phyloP scores from a whole-genome alignment of 441 rosid genomes.

The Adansonia rubrostipa region DNA sequence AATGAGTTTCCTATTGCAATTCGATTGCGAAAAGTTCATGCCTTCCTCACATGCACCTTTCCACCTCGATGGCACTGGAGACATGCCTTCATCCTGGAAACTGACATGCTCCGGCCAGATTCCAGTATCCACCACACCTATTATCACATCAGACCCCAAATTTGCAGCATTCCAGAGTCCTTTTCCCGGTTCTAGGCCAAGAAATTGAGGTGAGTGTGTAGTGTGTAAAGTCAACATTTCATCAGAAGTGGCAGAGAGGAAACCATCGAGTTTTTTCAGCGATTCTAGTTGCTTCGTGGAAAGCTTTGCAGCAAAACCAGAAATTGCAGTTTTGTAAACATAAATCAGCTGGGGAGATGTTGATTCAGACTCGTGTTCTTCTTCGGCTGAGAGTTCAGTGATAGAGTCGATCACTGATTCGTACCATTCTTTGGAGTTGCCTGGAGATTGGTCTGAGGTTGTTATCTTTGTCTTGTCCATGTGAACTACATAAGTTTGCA shows the following conservation, averaged over 20 bases:
- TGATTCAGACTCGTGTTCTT: constrained; percentile 29
- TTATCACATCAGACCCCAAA: constrained; percentile 52
- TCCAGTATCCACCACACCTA: constrained; percentile 64
- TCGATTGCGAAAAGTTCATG: constrained; percentile 47
- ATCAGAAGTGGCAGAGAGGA: constrained; percentile 66
- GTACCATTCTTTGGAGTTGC: constrained; percentile 38
- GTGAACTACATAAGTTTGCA: constrained; percentile 71
- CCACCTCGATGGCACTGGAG: constrained; percentile 60
- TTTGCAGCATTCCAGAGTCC: constrained; percentile 51
- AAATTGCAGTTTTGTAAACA: constrained; percentile 42
- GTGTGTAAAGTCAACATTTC: constrained; percentile 66
- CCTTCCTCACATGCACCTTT: constrained; percentile 62
- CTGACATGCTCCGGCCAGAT: constrained; percentile 68
- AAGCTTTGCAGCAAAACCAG: constrained; percentile 77
- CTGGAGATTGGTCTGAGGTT: constrained; percentile 32
- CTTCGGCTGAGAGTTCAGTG: constrained; percentile 32
- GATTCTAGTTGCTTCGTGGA: constrained; percentile 53
- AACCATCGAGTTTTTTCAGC: constrained; percentile 55
- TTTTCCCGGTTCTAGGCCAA: constrained; percentile 49
- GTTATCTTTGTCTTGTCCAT: constrained; percentile 53
- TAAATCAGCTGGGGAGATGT: constrained; percentile 53
- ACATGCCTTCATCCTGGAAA: constrained; percentile 54
- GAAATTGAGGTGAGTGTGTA: constrained; percentile 60
- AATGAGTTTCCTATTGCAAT: constrained; percentile 62
- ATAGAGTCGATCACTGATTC: constrained; percentile 46